phyloP scores from a whole-genome alignment of 441 rosid species.

The Adansonia gregorii region DNA sequence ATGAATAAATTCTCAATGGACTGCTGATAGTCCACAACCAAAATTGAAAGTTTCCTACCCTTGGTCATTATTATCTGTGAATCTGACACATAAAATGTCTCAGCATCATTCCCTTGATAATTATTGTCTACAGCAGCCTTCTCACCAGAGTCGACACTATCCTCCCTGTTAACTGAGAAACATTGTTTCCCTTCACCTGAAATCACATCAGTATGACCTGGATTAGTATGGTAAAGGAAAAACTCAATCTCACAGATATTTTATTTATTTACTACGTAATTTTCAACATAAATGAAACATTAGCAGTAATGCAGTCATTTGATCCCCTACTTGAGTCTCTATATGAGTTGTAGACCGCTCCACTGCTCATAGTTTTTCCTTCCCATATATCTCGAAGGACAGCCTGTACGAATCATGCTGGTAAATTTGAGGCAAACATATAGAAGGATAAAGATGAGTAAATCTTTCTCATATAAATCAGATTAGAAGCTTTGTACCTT shows the following conservation, averaged over 20 bases:
- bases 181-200: constrained; percentile 20
- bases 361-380: constrained; percentile 71
- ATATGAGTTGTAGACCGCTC: constrained; percentile 47
- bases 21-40: background rate
- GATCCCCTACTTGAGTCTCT: constrained; percentile 45
- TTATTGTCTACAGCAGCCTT: constrained; percentile 2
- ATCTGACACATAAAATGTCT: constrained; percentile 19
- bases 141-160: constrained; percentile 16
- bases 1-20: background rate
- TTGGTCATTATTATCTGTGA: constrained; percentile 9
- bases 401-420: constrained; percentile 46
- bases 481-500: constrained; percentile 48
- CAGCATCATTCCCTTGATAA: constrained; percentile 14
- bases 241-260: background rate
- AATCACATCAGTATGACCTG: constrained; percentile 1
- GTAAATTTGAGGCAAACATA: constrained; percentile 13
- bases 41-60: constrained; percentile 25
- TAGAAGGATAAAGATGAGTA: background rate
- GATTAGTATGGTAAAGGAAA: background rate
- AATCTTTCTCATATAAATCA: background rate
- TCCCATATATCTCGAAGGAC: constrained; percentile 67
- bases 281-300: background rate
- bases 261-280: background rate
- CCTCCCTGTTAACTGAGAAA: background rate
- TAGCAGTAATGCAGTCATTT: constrained; percentile 51